Evolutionary conservation across 2,329 filamentous ascomycete genomes (phyloP), one percentile per base, ranked within the genome.

Genomic region (Trichoderma harzianum): DNA sequence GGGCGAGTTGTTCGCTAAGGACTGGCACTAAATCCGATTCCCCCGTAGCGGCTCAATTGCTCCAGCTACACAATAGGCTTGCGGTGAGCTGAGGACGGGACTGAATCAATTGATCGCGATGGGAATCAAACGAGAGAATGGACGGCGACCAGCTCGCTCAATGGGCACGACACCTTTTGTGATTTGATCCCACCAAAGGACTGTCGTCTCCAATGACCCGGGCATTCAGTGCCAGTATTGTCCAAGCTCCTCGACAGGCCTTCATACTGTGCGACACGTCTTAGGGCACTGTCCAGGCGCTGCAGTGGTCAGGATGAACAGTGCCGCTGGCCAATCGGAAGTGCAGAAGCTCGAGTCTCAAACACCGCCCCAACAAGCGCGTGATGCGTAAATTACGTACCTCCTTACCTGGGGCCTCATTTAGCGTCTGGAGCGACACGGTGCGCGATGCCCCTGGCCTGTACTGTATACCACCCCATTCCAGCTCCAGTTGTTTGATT

Each of bases 361-460:
- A 62, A 26, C 55, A 58, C 64, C 34, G 55, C 60, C 62, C 62
- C 63, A 68, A 58, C 55, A 72, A 60, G 63, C 70, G 63, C 70
- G 70, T 72, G 70, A 72, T 72, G 70, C 70, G 64, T 72, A 72
- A 72, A 72, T 72, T 72, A 72, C 70, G 70, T 72, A 72, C 32
- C 70, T 66, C 61, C 69, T 65, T 60, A 65, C 34, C 43, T 26
- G 26, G 69, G 61, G 51, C 32, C 43, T 60, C 64, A 34, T 63
- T 72, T 68, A 68, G 64, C 57, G 63, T 32, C 34, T 68, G 39
- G 30, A 24, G 60, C 16, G n/a, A 16, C 26, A 65, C 69, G 12
- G 51, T 70, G 34, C 55, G 34, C 7, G 7, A 14, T 55, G 30
- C 26, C 34, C 12, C 7, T 47, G 34, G 7, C 11, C 10, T 10